Evolutionary conservation across 257 asterid genomes (phyloP).

Genomic region (Fraxinus excelsior): DNA sequence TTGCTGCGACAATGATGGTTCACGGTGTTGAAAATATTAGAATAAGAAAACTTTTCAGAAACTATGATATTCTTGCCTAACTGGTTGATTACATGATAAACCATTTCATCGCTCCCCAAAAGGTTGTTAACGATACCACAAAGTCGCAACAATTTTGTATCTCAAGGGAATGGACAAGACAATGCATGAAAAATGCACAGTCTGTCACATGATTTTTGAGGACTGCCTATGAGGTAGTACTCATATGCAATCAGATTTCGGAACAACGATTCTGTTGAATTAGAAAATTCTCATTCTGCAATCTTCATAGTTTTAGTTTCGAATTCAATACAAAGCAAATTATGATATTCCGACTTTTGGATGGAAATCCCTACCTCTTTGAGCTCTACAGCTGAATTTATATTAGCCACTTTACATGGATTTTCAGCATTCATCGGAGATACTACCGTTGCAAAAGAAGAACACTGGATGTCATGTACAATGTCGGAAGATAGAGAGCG

Average conservation of each 20-base stretch:
- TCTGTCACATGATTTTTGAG: conserved; percentile 9
- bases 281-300: not conserved
- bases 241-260: conserved; percentile 19
- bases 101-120: conserved; percentile 14
- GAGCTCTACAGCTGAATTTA: too few relatives aligned
- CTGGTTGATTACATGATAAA: not conserved
- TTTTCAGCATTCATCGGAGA: too few relatives aligned
- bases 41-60: too few relatives aligned
- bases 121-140: not conserved
- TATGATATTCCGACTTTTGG: too few relatives aligned
- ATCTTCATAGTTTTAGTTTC: not conserved
- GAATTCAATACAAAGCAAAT: too few relatives aligned
- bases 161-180: conserved; percentile 3
- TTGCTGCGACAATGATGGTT: not conserved
- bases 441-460: too few relatives aligned
- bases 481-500: not conserved
- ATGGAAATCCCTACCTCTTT: too few relatives aligned
- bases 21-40: too few relatives aligned
- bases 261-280: conserved; percentile 14
- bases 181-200: conserved; percentile 2
- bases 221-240: not conserved
- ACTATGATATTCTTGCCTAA: too few relatives aligned
- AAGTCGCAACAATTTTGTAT: not conserved
- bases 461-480: not conserved
- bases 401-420: too few relatives aligned